Conservation (phyloP, 768 basidiomycete genomes). For the Pulveroboletus sp. region DNA sequence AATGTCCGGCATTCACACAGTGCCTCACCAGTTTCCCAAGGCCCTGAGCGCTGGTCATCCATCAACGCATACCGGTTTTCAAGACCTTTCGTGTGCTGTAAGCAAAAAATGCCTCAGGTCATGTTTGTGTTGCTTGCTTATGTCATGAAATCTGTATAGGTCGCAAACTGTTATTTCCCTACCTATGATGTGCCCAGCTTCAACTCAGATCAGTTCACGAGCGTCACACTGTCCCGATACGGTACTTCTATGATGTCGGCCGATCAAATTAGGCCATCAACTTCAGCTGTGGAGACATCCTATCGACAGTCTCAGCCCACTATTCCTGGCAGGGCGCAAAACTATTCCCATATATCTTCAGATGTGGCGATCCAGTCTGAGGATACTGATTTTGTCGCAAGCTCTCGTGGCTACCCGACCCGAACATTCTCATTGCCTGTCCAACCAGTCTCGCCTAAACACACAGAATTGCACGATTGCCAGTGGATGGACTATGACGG, state of each 20-base stretch:
- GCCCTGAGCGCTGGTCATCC: accelerated
- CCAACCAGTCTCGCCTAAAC: not conserved
- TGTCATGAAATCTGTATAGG: not conserved
- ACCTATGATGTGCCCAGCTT: too few relatives aligned
- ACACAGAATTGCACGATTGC: not conserved
- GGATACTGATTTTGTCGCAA: not conserved
- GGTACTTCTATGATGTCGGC: not conserved
- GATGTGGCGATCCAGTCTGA: not conserved
- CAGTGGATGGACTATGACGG: slow-evolving; percentile 8
- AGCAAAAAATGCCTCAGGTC: not conserved
- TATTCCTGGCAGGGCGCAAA: not conserved
- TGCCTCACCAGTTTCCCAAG: too few relatives aligned
- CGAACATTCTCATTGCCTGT: slow-evolving; percentile 2
- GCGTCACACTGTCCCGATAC: not conserved
- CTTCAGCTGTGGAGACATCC: not conserved
- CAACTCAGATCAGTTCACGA: not conserved
- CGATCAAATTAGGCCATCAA: not conserved
- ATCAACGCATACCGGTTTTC: too few relatives aligned
- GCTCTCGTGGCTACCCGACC: not conserved
- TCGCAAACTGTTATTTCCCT: not conserved
- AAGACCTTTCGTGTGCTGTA: not conserved
- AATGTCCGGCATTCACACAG: not conserved
- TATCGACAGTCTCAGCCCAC: not conserved
- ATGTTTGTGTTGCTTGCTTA: not conserved
- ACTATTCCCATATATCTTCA: not conserved